phyloP scores from a whole-genome alignment of 164 flowering plant species.

The Protea cynaroides region DNA sequence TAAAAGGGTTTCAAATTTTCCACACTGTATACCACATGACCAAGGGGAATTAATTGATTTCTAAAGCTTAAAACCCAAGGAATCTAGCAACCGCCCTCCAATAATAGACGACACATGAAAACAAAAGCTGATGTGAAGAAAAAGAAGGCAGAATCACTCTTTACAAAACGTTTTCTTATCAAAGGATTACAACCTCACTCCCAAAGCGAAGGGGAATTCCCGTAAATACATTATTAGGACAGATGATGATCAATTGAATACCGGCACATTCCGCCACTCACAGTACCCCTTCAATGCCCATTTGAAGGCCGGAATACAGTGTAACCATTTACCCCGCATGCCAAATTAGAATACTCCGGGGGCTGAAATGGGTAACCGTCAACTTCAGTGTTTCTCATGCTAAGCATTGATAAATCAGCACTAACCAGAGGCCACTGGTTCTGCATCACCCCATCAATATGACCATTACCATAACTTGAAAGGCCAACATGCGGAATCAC shows the following conservation, averaged over 20 bases:
- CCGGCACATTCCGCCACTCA: constrained; percentile 4
- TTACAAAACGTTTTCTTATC: constrained; percentile 16
- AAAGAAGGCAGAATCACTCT: constrained; percentile 10
- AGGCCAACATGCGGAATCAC: constrained; percentile 38
- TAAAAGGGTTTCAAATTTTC: no score
- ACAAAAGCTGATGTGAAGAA: constrained; percentile 1
- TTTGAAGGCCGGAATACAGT: constrained; percentile 60
- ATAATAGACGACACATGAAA: neutral
- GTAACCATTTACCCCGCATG: constrained; percentile 58
- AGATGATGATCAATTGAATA: constrained; percentile 6
- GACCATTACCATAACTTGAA: constrained; percentile 47
- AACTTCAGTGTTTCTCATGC: constrained; percentile 33
- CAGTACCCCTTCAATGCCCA: constrained; percentile 37
- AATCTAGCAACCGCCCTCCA: neutral
- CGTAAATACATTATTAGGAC: constrained; percentile 35
- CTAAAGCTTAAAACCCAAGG: neutral
- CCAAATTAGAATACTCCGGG: constrained; percentile 53
- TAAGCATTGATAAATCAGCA: constrained; percentile 41
- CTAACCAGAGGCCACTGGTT: constrained; percentile 59
- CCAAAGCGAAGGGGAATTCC: constrained; percentile 9
- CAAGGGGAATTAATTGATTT: neutral
- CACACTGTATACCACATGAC: no score
- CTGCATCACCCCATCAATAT: constrained; percentile 47
- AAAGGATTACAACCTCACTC: constrained; percentile 20
- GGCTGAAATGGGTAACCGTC: constrained; percentile 47